Evolutionary conservation across 495 filamentous ascomycete species (phyloP).

Genomic region (Ramalina intermedia): DNA sequence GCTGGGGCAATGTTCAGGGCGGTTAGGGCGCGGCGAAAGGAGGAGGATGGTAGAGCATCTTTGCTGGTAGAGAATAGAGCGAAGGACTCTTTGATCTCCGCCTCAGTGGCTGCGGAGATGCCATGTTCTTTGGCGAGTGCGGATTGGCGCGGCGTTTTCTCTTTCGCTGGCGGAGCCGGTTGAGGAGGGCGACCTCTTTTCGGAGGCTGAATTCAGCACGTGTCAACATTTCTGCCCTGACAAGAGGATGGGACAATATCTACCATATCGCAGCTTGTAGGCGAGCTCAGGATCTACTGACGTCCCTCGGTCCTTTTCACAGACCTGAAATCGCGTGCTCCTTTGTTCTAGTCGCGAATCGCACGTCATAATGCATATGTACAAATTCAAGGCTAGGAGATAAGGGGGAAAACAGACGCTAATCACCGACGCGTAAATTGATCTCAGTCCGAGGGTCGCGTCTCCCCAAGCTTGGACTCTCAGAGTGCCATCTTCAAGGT

Average conservation of each 20-base stretch:
- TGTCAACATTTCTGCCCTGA: not conserved
- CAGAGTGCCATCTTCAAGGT: not conserved
- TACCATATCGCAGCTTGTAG: not conserved
- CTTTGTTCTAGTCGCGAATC: too few relatives aligned
- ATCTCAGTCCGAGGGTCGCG: too few relatives aligned
- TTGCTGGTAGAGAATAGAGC: slow-evolving; percentile 47
- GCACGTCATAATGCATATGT: too few relatives aligned
- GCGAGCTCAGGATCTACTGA: too few relatives aligned
- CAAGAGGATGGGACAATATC: too few relatives aligned
- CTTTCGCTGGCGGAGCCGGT: slow-evolving; percentile 14
- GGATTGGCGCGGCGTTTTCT: slow-evolving; percentile 34
- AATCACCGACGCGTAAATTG: not conserved
- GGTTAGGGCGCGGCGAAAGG: slow-evolving; percentile 28
- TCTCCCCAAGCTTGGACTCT: too few relatives aligned
- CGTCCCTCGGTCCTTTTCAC: too few relatives aligned
- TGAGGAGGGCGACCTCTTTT: slow-evolving; percentile 9
- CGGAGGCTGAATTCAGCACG: slow-evolving; percentile 2
- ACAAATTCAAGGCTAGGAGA: not conserved
- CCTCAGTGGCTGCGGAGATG: slow-evolving; percentile 68
- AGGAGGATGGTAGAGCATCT: slow-evolving; percentile 8
- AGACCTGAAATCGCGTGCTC: too few relatives aligned
- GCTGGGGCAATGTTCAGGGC: slow-evolving; percentile 59
- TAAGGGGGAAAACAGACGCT: not conserved
- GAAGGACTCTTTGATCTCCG: slow-evolving; percentile 84
- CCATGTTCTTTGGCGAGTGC: slow-evolving; percentile 82